Evolutionary conservation across 768 basidiomycete genomes (phyloP).

Genomic region (Boletus sp.): DNA sequence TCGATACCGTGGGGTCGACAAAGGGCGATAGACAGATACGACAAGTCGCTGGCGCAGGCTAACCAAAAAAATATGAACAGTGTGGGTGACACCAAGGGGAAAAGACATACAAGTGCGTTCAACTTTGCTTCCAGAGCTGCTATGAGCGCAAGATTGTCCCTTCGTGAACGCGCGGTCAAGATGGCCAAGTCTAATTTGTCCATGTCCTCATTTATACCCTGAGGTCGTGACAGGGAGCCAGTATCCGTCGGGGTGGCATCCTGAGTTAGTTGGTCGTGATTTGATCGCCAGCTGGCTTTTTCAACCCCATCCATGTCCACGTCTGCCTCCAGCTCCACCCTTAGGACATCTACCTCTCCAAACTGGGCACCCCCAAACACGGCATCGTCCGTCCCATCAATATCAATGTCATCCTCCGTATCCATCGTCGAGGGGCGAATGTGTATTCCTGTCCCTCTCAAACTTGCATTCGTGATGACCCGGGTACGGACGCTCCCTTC

Average conservation of each 20-base stretch:
- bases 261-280: conserved; percentile 37
- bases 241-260: background rate
- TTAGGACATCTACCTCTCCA: conserved; percentile 65
- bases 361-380: conserved; percentile 72
- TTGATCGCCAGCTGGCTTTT: conserved; percentile 8
- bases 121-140: conserved; percentile 61
- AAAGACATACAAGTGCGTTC: conserved; percentile 47
- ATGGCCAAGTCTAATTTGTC: conserved; percentile 51
- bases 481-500: conserved; percentile 41
- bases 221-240: background rate
- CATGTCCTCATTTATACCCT: conserved; percentile 30
- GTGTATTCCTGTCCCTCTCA: conserved; percentile 66
- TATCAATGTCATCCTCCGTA: conserved; percentile 75
- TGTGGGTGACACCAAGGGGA: conserved; percentile 28
- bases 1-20: conserved; percentile 73
- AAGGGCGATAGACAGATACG: conserved; percentile 81
- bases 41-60: conserved; percentile 41
- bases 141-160: conserved; percentile 47
- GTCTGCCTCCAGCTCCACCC: conserved; percentile 34
- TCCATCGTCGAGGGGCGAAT: conserved; percentile 56
- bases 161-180: conserved; percentile 44
- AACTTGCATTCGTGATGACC: conserved; percentile 34
- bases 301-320: conserved; percentile 14
- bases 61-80: conserved; percentile 13
- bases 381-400: conserved; percentile 72